Conservation (phyloP, 202 grass and related monocot species). For the Setaria viridis region DNA sequence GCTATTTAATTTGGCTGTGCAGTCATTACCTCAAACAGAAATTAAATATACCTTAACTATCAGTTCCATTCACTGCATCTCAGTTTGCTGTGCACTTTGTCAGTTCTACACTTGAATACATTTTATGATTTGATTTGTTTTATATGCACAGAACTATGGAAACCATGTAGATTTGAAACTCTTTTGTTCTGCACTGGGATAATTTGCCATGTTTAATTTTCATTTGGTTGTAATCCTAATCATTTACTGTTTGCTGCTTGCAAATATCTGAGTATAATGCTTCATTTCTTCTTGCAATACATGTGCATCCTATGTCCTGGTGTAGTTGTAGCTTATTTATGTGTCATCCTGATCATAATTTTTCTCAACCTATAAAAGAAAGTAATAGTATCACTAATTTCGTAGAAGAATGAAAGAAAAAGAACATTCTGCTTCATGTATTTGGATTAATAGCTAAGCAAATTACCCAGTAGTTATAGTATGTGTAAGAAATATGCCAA, state of each 20-base stretch:
- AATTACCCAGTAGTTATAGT: neutral
- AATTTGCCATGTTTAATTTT: neutral
- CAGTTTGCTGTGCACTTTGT: neutral
- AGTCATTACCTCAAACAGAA: neutral
- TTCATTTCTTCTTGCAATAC: neutral
- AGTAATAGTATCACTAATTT: neutral
- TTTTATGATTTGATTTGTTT: slow-evolving; percentile 2
- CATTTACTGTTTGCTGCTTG: slow-evolving; percentile 22
- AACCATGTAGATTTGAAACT: slow-evolving; percentile 1
- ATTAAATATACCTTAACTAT: neutral
- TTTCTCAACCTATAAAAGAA: neutral
- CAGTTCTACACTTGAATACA: neutral
- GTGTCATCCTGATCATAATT: neutral
- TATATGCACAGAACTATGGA: slow-evolving; percentile 17
- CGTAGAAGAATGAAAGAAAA: neutral
- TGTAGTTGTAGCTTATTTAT: slow-evolving; percentile 1
- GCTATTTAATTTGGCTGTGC: neutral
- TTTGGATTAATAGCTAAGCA: slow-evolving; percentile 13
- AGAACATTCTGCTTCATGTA: neutral
- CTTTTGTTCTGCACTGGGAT: slow-evolving; percentile 9
- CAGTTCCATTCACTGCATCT: neutral
- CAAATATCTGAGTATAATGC: slow-evolving; percentile 20
- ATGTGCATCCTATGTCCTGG: neutral
- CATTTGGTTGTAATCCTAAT: slow-evolving; percentile 11
- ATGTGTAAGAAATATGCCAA: neutral